Base-by-base conservation (phyloP, 768 basidiomycete genomes). In the Suillus decipiens region DNA sequence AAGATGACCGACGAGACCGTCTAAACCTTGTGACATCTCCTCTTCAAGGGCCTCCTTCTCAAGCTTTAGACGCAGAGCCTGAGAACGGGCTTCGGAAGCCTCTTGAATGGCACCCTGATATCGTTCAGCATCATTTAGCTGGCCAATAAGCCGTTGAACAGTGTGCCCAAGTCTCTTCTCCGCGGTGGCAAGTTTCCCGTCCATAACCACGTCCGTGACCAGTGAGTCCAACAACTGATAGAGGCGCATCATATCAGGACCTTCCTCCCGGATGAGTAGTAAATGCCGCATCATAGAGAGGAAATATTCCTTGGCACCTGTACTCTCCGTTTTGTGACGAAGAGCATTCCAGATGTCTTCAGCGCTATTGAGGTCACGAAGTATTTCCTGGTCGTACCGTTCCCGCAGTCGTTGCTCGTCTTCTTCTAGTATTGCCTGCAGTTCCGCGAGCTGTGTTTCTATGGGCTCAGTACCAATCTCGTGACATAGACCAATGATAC, bases 221-320 rank as follows among this genome's bases (percentile, higher is more conserved):
- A 98, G 81, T 8, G 90, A 88, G 73, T 98, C 94, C 66, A 99
- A 82, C 42, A 99, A 84, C 73, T 93, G 93, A 75, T 92, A 98
- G 73, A 96, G 92, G 66, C 94, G 91, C 48, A 88, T 87, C 76
- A 93, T 85, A 33, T 88, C 82, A 41, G 89, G 89, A 6, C 90
- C 93, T 67, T 98, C 93, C 69, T 93, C 92, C 60, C 90, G 86
- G 67, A 99, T 92, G 67, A 99, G 85, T 22, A 98, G 81, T 62
- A 99, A 75, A 76, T 98, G 95, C 71, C 95, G 94, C 84, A 99
- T 86, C 75, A 95, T 90, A n/a, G 93, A 93, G 47, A 96, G 79
- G 73, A 99, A 91, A 73, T 96, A 89, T 66, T 92, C 88, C 67
- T 84, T 81, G 7, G 95, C 95, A 63, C 86, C 86, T 15, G 90